Percentiles rank a stretch among this genome's conserved stretches.
Evolutionary conservation across 139 green algal genomes (phyloP).

Genomic region (Chlamydomonas sphaeroides): DNA sequence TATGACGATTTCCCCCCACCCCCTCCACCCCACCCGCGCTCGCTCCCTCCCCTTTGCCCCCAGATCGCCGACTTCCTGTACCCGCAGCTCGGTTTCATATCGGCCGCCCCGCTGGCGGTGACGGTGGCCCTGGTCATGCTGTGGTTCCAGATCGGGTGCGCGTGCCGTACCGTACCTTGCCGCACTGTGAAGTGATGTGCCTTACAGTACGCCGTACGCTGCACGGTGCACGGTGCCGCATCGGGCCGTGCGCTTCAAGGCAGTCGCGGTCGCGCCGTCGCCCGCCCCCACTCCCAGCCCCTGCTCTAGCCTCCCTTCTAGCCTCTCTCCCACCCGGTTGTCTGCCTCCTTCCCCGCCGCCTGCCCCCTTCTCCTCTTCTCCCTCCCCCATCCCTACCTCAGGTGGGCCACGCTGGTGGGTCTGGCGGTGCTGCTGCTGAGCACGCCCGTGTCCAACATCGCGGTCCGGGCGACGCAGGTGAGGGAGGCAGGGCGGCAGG

Average conservation of each 20-base stretch:
- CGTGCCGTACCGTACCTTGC: too few species aligned
- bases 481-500: too few species aligned
- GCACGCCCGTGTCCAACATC: conserved; percentile 29
- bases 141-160: conserved; percentile 65
- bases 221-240: too few species aligned
- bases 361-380: neutral
- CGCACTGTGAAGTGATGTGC: too few species aligned
- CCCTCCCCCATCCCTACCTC: neutral
- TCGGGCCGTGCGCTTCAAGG: too few species aligned
- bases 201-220: too few species aligned
- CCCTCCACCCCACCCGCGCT: too few species aligned
- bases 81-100: conserved; percentile 52
- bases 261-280: too few species aligned
- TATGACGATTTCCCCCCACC: too few species aligned
- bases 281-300: too few species aligned
- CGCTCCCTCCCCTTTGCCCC: too few species aligned
- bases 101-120: conserved; percentile 69
- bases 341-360: neutral
- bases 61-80: conserved; percentile 32
- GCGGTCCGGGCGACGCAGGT: conserved; percentile 23
- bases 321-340: neutral
- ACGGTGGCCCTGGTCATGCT: conserved; percentile 71
- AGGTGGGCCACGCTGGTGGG: conserved; percentile 43
- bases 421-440: conserved; percentile 58
- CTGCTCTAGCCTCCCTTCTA: too few species aligned